Evolutionary conservation across 2,329 filamentous ascomycete genomes (phyloP), one percentile per base, ranked within the genome.

Genomic region (Aspergillus ochraceoroseus): DNA sequence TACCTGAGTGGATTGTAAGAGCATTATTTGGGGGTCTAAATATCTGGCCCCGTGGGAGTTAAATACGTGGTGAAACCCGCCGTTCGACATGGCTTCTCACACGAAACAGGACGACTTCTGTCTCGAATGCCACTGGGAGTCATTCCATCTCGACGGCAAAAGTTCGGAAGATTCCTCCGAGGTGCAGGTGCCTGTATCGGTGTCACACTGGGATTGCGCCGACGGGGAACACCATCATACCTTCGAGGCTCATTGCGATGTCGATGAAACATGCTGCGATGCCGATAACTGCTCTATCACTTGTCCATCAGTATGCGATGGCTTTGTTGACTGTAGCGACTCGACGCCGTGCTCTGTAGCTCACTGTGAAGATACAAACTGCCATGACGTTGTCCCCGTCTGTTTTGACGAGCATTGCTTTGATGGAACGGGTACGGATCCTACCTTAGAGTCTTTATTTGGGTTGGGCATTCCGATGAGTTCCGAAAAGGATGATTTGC

Each of bases 111-210:
- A 57, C 34, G 57, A 62, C 38, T 65, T 62, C 47, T 68, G 65
- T 46, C 58, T 68, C 15, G 64, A 66, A 51, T 68, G 64, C 44
- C 63, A 64, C 30, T 68, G 64, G 65, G 61, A 67, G 32, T 51
- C 55, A 3, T 62, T 66, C 26, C 57, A 63, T 44, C 57, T 65
- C 26, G 58, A 62, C 41, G 54, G 55, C 5, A 58, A 59, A 46
- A 47, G 54, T 26, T 34, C 57, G 14, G 46, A 54, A 13, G 51
- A 55, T 13, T 31, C 52, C 3, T 39, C 57, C 7, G 51, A 49
- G 36, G 48, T 46, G 15, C 47, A 41, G 12, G 29, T 48, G 41
- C 38, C 50, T 35, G 48, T 46, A 15, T 46, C 43, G 12, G 29
- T 48, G 41, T 40, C 50, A 28, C 51, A 56, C 23, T 64, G 60